phyloP scores from a whole-genome alignment of 176 grass and related monocot genomes.

The Zoysia pacifica region DNA sequence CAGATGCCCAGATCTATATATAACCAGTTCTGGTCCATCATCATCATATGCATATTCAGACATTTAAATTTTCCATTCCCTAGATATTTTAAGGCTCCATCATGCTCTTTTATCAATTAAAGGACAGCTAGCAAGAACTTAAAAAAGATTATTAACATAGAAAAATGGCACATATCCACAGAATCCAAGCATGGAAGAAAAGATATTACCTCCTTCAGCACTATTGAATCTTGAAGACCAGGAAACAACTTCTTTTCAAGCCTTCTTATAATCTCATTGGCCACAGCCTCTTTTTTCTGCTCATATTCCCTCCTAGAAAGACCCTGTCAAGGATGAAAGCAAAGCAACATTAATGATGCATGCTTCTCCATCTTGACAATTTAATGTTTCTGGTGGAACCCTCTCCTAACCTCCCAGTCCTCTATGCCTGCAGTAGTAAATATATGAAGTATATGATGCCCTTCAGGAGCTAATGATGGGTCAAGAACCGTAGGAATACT shows the following conservation, averaged over 20 bases:
- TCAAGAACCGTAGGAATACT: constrained; percentile 97
- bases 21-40: background rate
- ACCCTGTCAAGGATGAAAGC: constrained; percentile 46
- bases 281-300: constrained; percentile 73
- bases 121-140: constrained; percentile 25
- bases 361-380: background rate
- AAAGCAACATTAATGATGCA: constrained; percentile 13
- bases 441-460: constrained; percentile 96
- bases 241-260: constrained; percentile 91
- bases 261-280: constrained; percentile 79
- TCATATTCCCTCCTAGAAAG: constrained; percentile 81
- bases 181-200: constrained; percentile 8
- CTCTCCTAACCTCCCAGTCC: constrained; percentile 74
- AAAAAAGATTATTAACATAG: constrained; percentile 20
- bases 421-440: constrained; percentile 91
- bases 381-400: constrained; percentile 7
- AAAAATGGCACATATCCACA: background rate
- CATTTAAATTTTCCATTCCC: constrained; percentile 7
- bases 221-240: constrained; percentile 85
- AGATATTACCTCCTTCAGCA: constrained; percentile 78
- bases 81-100: background rate
- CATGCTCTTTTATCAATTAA: background rate
- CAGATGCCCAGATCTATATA: background rate
- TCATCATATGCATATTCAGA: background rate
- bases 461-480: constrained; percentile 82